These are phyloP conservation scores for Arthroderma sp. DNA, from an alignment of 2,329 filamentous ascomycete species.

Conservation along the genomic window DNA sequence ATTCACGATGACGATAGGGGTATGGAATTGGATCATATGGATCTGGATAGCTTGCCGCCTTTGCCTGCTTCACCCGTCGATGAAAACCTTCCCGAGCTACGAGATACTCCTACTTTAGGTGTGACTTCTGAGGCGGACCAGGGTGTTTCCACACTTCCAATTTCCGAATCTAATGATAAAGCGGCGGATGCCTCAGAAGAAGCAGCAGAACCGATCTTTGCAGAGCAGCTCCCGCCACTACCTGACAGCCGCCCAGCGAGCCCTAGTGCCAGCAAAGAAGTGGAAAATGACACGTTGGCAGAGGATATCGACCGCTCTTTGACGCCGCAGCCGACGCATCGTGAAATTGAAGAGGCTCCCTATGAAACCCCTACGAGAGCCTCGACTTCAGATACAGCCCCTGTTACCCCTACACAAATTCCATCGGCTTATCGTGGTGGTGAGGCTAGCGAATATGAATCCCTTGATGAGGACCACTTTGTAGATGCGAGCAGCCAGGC, in stretches of 20 bases:
- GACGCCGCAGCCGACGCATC: not conserved
- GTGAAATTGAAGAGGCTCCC: not conserved
- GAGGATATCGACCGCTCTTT: not conserved
- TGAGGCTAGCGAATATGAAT: constrained; percentile 1
- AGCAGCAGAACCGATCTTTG: not conserved
- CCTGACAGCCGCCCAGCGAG: constrained; percentile 15
- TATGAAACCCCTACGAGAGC: not conserved
- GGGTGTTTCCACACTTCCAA: not conserved
- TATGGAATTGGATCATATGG: not conserved
- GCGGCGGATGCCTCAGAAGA: not conserved
- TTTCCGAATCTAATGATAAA: not conserved
- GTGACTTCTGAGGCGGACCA: not conserved
- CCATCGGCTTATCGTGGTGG: not conserved
- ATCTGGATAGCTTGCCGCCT: constrained; percentile 8
- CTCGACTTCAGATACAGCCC: not conserved
- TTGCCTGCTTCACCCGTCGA: constrained; percentile 6
- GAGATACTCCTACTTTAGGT: not conserved
- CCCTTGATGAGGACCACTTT: not conserved
- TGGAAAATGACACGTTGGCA: not conserved
- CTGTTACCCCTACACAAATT: not conserved
- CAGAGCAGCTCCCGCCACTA: constrained; percentile 14
- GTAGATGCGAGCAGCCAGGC: constrained; percentile 3
- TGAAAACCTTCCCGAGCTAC: not conserved
- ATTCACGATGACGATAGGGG: constrained; percentile 7
- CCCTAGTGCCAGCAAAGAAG: constrained; percentile 7